Conservation (phyloP, 192 early-diverging fungal genomes). For the Phycomyces nitens region DNA sequence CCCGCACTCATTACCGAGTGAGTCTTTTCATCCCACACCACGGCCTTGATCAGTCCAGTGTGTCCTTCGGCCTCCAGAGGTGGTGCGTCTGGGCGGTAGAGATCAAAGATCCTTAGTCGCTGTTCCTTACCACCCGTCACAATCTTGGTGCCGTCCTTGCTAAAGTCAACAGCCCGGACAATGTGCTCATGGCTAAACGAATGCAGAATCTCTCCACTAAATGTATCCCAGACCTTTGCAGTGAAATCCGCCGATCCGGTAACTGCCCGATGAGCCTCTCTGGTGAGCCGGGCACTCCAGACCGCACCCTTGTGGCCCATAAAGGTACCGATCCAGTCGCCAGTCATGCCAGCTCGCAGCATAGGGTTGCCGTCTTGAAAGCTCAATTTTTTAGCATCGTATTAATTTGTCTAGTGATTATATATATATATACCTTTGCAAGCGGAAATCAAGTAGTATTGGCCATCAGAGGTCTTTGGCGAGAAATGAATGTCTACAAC, state of each 20-base stretch:
- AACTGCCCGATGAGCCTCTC: constrained; percentile 75
- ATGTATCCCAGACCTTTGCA: constrained; percentile 85
- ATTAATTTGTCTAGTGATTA: too few relatives aligned
- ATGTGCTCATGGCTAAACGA: constrained; percentile 78
- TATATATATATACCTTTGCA: constrained; percentile 87
- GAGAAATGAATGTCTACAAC: constrained; percentile 88
- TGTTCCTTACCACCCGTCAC: constrained; percentile 84
- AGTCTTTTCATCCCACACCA: constrained; percentile 57
- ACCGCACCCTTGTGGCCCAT: constrained; percentile 91
- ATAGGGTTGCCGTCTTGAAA: constrained; percentile 86
- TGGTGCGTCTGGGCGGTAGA: constrained; percentile 49
- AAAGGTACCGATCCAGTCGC: constrained; percentile 93
- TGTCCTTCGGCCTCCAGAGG: constrained; percentile 48
- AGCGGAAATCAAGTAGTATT: constrained; percentile 79
- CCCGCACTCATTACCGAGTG: constrained; percentile 59
- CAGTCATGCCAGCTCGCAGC: constrained; percentile 81
- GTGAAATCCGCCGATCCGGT: constrained; percentile 94
- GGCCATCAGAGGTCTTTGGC: constrained; percentile 62
- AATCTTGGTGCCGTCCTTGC: constrained; percentile 63
- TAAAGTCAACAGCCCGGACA: constrained; percentile 82
- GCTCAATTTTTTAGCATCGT: too few relatives aligned
- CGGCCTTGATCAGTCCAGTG: constrained; percentile 57
- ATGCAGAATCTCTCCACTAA: constrained; percentile 64
- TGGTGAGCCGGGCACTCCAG: constrained; percentile 78
- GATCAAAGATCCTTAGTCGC: constrained; percentile 76